A percentile compares a stretch with the other conserved stretches of the same genome.
Evolutionary conservation across 1,284 basidiomycete genomes (phyloP).

Genomic region (Tilletia caries): DNA sequence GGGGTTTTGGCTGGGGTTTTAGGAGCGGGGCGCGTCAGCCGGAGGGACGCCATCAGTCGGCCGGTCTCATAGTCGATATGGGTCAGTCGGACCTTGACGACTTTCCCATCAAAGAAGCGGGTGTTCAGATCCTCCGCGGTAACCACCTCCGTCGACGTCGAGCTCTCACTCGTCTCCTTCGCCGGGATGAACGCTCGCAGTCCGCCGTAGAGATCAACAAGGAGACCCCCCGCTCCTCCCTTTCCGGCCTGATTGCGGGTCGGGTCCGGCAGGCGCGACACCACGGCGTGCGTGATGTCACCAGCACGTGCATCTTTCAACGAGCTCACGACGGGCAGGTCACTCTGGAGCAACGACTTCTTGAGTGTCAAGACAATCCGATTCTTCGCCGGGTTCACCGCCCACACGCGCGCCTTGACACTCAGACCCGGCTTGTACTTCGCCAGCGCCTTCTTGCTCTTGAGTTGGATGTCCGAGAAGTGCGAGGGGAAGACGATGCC

Average conservation of each 20-base stretch:
- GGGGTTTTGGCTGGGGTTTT: too few species aligned
- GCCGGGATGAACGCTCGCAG: constrained; percentile 73
- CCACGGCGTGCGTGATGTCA: constrained; percentile 73
- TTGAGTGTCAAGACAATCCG: constrained; percentile 86
- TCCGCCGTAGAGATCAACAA: constrained; percentile 67
- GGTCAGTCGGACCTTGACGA: constrained; percentile 80
- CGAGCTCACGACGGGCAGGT: constrained; percentile 61
- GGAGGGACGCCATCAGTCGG: constrained; percentile 79
- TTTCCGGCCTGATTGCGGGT: constrained; percentile 13
- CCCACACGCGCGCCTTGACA: constrained; percentile 86
- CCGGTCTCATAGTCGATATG: constrained; percentile 65
- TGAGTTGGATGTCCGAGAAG: constrained; percentile 79
- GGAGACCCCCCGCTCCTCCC: constrained; percentile 19
- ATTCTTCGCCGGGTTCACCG: constrained; percentile 75
- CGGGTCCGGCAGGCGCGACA: constrained; percentile 57
- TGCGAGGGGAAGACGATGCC: constrained; percentile 92
- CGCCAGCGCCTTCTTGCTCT: constrained; percentile 65
- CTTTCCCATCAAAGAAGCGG: constrained; percentile 66
- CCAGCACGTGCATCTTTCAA: constrained; percentile 73
- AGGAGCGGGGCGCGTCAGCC: constrained; percentile 63
- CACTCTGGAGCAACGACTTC: constrained; percentile 80
- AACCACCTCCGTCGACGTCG: constrained; percentile 25
- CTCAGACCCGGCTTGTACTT: constrained; percentile 79
- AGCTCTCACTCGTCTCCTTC: constrained; percentile 23
- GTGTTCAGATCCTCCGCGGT: constrained; percentile 55